A percentile compares a stretch with the other conserved stretches of the same genome.
These are phyloP conservation scores for Schizosaccharomyces cryophilus DNA, from an alignment of 805 yeast genomes.

Conservation along the genomic window DNA sequence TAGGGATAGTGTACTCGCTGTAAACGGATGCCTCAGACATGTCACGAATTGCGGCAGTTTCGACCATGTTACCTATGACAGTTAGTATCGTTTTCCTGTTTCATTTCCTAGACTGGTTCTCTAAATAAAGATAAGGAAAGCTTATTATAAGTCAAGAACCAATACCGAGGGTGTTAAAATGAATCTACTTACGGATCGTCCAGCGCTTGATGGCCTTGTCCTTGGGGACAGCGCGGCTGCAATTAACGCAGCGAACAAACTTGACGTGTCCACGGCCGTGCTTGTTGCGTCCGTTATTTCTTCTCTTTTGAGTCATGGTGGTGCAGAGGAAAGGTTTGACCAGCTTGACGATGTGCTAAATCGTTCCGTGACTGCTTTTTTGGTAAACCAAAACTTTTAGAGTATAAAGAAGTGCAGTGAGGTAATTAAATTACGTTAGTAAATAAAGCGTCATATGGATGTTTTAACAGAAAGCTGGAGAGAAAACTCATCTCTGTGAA, in stretches of 20 bases:
- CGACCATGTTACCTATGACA: slow-evolving; percentile 93
- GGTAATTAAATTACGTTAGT: neutral
- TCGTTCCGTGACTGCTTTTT: neutral
- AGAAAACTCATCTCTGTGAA: too few relatives aligned
- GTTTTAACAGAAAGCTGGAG: too few relatives aligned
- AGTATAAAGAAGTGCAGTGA: neutral
- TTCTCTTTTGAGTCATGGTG: slow-evolving; percentile 99
- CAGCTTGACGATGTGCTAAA: neutral
- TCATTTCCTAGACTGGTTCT: too few relatives aligned
- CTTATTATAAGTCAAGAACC: too few relatives aligned
- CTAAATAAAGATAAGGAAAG: too few relatives aligned
- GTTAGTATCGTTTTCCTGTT: neutral
- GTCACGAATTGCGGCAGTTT: slow-evolving; percentile 84
- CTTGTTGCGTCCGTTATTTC: slow-evolving; percentile 99
- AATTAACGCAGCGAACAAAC: slow-evolving; percentile 99
- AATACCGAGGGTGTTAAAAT: too few relatives aligned
- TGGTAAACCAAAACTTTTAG: neutral
- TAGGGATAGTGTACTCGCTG: slow-evolving; percentile 97
- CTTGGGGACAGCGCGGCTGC: slow-evolving; percentile 97
- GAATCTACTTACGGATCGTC: slow-evolving; percentile 21
- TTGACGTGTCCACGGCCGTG: slow-evolving; percentile 99
- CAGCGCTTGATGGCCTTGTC: slow-evolving; percentile 99
- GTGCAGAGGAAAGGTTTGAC: slow-evolving; percentile 1
- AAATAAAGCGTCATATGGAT: too few relatives aligned
- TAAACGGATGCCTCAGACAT: slow-evolving; percentile 97